Evolutionary conservation across 1,284 basidiomycete genomes (phyloP).

Genomic region (Macrocystidia cucumis): DNA sequence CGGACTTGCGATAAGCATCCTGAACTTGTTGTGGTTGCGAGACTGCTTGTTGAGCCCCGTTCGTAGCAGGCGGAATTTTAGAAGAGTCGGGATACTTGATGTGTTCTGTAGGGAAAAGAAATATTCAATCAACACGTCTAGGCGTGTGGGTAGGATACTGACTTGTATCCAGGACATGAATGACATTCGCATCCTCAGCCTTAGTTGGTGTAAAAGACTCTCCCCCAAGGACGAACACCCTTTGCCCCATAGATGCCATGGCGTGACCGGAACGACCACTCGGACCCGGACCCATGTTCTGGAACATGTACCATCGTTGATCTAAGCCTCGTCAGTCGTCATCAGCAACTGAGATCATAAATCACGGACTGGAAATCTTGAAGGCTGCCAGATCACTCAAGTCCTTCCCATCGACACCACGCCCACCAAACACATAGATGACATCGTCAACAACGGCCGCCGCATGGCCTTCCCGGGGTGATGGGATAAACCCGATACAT

Average conservation of each 20-base stretch:
- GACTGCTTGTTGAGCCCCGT: constrained; percentile 11
- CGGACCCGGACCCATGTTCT: constrained; percentile 97
- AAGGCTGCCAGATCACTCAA: constrained; percentile 93
- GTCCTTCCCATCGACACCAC: constrained; percentile 97
- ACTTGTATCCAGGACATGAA: constrained; percentile 94
- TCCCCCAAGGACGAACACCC: constrained; percentile 91
- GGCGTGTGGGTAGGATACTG: constrained; percentile 23
- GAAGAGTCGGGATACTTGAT: constrained; percentile 89
- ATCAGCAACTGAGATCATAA: constrained; percentile 20
- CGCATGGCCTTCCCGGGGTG: constrained; percentile 94
- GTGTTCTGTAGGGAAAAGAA: constrained; percentile 46
- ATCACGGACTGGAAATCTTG: constrained; percentile 84
- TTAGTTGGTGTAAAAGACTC: constrained; percentile 78
- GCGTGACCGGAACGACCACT: constrained; percentile 90
- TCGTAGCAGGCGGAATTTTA: constrained; percentile 33
- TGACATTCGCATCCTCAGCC: constrained; percentile 74
- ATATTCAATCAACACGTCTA: constrained; percentile 8
- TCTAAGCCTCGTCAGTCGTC: constrained; percentile 27
- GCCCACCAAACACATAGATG: constrained; percentile 95
- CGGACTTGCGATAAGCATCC: constrained; percentile 27
- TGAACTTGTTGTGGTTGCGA: constrained; percentile 16
- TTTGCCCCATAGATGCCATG: constrained; percentile 85
- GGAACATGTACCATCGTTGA: constrained; percentile 97
- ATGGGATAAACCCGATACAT: constrained; percentile 97
- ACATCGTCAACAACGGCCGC: constrained; percentile 97